Evolutionary conservation across 75 land plant genomes (phyloP).

Genomic region (Pinus tabuliformis): DNA sequence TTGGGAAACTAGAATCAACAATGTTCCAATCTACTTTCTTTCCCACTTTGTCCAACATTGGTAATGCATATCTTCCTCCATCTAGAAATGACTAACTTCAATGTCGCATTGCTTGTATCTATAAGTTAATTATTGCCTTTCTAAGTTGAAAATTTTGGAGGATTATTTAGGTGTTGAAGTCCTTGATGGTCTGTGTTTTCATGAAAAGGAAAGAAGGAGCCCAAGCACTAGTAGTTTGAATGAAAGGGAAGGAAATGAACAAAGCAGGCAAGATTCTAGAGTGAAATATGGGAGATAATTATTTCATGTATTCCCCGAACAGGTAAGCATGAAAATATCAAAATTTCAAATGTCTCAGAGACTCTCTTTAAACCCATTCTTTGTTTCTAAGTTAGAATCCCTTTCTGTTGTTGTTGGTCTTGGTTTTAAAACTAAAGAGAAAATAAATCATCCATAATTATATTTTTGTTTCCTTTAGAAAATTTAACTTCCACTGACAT

Average conservation of each 20-base stretch:
- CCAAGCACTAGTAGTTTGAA: slow-evolving; percentile 15
- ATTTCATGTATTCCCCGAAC: slow-evolving; percentile 31
- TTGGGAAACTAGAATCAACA: too few relatives aligned
- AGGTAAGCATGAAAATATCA: slow-evolving; percentile 6
- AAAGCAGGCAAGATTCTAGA: slow-evolving; percentile 29
- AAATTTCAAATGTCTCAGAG: neutral
- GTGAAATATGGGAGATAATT: slow-evolving; percentile 33
- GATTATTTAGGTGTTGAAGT: neutral
- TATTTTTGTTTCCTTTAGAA: neutral
- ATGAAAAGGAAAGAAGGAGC: slow-evolving; percentile 6
- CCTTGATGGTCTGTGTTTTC: too few relatives aligned
- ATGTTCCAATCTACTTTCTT: too few relatives aligned
- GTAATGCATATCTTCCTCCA: neutral
- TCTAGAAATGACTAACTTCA: neutral
- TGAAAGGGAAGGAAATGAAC: slow-evolving; percentile 29
- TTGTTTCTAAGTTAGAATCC: neutral
- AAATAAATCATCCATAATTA: slow-evolving; percentile 21
- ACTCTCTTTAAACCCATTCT: neutral
- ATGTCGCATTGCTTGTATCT: neutral
- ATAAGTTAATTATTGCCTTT: neutral
- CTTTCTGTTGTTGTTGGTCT: neutral
- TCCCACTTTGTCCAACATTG: neutral
- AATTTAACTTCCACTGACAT: too few relatives aligned
- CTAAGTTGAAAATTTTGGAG: neutral
- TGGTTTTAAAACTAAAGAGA: slow-evolving; percentile 51